Base-by-base conservation (phyloP, 805 yeast species). In the Candida nonsorbophila region DNA sequence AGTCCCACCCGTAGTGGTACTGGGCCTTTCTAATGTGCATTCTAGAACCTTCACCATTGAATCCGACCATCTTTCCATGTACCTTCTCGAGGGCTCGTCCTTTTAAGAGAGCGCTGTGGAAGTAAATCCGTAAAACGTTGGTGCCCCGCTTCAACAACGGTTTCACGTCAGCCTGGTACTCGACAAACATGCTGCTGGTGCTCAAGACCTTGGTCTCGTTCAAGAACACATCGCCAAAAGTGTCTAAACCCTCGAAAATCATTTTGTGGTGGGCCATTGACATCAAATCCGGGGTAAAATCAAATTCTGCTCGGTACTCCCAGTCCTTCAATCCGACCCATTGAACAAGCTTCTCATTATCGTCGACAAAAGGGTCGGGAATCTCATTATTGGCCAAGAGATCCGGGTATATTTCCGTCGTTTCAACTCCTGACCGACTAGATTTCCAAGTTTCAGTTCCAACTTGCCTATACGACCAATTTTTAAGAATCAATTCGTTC, bases 1-100 rank as follows among this genome's bases (percentile, higher is more conserved):
- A 72, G 44, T 72, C 78, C 78, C 77, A 72, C 2, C 78, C 77
- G 40, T 55, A 72, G 36, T 69, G 74, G 40, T 70, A 70, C 42
- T 69, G 77, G 1, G 77, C 72, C 41, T 71, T 71, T 37, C 78
- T 51, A 11, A 64, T 59, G 29, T 67, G 61, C 30, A 63, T 45
- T 21, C 77, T 51, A 26, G 58, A 45, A 7, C 62, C 34, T 11
- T 69, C 74, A 4, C 74, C 75, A 34, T 67, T 64, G 43, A 50
- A 67, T 11, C 58, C 54, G 6, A 23, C 28, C 11, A 47, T 36
- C 30, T 43, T 44, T 7, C 58, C 60, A 27, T 51, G 44, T 18
- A 47, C 34, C 32, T 44, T 32, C 28, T 60, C 67, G 24, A 62
- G 38, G n/a, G 33, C 44, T 18, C 67, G 42, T 5, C 61, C 64